Percentiles rank a stretch among this genome's conserved stretches.
phyloP scores from a whole-genome alignment of 2,329 filamentous ascomycete species.

The Verticillium klebahnii region DNA sequence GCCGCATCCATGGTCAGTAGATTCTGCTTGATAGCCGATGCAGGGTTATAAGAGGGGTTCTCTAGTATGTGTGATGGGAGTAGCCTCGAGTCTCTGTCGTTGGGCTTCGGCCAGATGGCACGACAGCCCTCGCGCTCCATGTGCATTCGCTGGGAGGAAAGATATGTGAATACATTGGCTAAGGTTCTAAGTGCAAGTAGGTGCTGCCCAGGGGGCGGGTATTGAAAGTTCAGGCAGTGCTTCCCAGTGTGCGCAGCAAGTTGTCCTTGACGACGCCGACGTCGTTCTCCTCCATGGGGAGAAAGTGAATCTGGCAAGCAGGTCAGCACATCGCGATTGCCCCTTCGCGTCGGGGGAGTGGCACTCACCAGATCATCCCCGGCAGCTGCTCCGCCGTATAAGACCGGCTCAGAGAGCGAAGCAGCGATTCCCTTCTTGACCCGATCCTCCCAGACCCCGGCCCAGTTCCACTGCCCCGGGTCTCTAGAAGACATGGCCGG shows the following conservation, averaged over 20 bases:
- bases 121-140: background rate
- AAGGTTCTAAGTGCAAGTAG: background rate
- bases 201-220: background rate
- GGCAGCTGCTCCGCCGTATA: slow-evolving; percentile 63
- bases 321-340: background rate
- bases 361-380: slow-evolving; percentile 23
- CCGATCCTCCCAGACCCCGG: slow-evolving; percentile 90
- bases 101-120: background rate
- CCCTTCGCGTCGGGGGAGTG: background rate
- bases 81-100: background rate
- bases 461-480: slow-evolving; percentile 94
- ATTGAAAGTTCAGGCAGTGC: slow-evolving; percentile 16
- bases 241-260: slow-evolving; percentile 45
- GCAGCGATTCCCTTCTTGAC: slow-evolving; percentile 73
- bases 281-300: slow-evolving; percentile 57
- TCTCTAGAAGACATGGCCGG: slow-evolving; percentile 32
- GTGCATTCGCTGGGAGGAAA: background rate
- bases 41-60: background rate
- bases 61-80: background rate
- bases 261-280: slow-evolving; percentile 55
- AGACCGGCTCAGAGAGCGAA: slow-evolving; percentile 72
- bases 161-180: background rate
- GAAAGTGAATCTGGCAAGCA: slow-evolving; percentile 56
- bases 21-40: background rate
- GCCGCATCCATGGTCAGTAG: background rate